A percentile compares a stretch with the other conserved stretches of the same genome.
Evolutionary conservation across 2,329 filamentous ascomycete species (phyloP).

Genomic region (Botrytis sinoallii): DNA sequence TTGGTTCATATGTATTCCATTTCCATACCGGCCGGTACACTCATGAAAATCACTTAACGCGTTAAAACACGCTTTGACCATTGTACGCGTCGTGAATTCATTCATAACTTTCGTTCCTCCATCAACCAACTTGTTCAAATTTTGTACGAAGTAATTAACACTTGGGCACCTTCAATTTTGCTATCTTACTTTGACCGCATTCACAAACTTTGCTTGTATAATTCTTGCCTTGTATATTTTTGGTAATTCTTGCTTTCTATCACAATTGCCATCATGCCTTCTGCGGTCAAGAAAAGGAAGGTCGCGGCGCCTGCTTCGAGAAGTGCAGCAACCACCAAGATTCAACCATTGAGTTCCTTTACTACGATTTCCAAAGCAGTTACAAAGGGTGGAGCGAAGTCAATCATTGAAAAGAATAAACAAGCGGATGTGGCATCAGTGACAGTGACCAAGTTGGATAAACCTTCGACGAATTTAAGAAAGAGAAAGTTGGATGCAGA

Average conservation of each 20-base stretch:
- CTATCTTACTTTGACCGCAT: not conserved
- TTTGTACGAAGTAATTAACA: conserved; percentile 18
- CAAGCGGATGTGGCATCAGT: conserved; percentile 35
- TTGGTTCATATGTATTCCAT: not conserved
- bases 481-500: conserved; percentile 34
- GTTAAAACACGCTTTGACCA: conserved; percentile 25
- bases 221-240: conserved; percentile 13
- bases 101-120: conserved; percentile 18
- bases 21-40: not conserved
- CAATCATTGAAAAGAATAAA: conserved; percentile 37
- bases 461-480: conserved; percentile 35
- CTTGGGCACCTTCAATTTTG: conserved; percentile 23
- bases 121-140: conserved; percentile 11
- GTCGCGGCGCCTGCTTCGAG: conserved; percentile 25
- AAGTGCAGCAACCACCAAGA: conserved; percentile 21
- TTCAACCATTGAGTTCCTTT: conserved; percentile 43
- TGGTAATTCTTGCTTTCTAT: conserved; percentile 18
- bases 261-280: conserved; percentile 34
- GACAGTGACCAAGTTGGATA: conserved; percentile 38
- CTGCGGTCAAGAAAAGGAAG: conserved; percentile 35
- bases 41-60: conserved; percentile 33
- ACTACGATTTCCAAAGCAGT: conserved; percentile 44
- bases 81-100: conserved; percentile 24
- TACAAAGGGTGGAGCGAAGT: conserved; percentile 35
- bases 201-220: not conserved